Evolutionary conservation across 192 early-diverging fungal species (phyloP), one percentile per base, ranked within the genome.

Genomic region (Umbelopsis ramanniana): DNA sequence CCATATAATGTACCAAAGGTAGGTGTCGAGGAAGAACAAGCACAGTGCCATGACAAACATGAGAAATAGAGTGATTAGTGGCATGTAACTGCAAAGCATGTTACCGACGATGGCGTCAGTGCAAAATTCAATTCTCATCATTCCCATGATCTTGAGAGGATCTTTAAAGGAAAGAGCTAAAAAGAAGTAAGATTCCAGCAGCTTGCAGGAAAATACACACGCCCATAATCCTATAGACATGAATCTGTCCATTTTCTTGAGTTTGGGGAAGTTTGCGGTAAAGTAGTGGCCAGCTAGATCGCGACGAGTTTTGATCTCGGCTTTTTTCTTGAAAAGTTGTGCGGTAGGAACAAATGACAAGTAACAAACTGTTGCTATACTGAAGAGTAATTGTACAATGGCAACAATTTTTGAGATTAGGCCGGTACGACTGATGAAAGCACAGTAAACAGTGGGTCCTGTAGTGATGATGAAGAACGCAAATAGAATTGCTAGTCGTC

Each of bases 1-100:
- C 92, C 92, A 94, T 47, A 94, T 91, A 26, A 93, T 90, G 69
- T 93, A 95, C 93, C 93, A 95, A 71, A 95, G 83, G 71, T 95
- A 95, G 0, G 93, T 95, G 68, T 94, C 93, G 50, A 94, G 75
- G 74, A 95, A 95, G 76, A 90, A 94, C 15, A 95, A 87, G 12
- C 89, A 82, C 54, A 93, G 72, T 63, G 91, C 89, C 24, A 92
- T 86, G 66, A 92, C 72, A 78, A 93, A 87, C 90, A 93, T 92
- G 47, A 92, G 81, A 1, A 84, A 84, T 24, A 93, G 82, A 3
- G 90, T 90, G 35, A 93, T 88, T 46, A 79, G 74, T 69, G 89
- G 87, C 83, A 92, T 89, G 67, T 89, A 84, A 21, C 75, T 69
- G 78, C 92, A 94, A 35, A 94, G 79, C 6, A 76, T 70, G 11